Evolutionary conservation across 225 moss, liverwort and hornwort species (phyloP).

Genomic region (Neckera pumila): DNA sequence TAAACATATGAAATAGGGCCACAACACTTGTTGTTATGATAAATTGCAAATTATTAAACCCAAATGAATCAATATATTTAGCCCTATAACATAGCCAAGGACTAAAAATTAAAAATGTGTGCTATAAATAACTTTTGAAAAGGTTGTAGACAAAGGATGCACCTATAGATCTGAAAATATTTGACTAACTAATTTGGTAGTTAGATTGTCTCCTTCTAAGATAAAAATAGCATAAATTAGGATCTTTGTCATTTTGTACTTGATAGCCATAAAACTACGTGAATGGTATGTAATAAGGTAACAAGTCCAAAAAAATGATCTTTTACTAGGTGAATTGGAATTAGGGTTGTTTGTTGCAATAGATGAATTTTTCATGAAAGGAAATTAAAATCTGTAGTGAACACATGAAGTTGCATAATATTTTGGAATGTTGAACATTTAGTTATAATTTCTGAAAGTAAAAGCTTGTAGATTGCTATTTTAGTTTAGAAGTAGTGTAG

Average conservation of each 20-base stretch:
- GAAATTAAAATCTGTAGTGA: accelerated
- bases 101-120: accelerated
- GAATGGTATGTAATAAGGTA: neutral
- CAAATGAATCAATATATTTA: neutral
- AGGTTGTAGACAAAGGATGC: no score
- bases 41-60: accelerated
- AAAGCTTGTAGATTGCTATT: accelerated
- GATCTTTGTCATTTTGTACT: neutral
- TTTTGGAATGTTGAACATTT: neutral
- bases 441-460: accelerated
- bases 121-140: accelerated
- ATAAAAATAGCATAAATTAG: neutral
- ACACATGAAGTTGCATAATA: accelerated
- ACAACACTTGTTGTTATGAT: neutral
- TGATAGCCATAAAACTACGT: accelerated
- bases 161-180: neutral
- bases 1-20: accelerated
- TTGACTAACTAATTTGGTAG: neutral
- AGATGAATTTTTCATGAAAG: accelerated
- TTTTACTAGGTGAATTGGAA: neutral
- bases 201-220: accelerated
- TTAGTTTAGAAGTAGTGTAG: neutral
- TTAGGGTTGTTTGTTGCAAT: accelerated
- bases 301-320: accelerated
- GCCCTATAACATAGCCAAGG: accelerated